These are phyloP conservation scores for Lactifluus volemus DNA, from an alignment of 768 basidiomycete species.

Conservation along the genomic window DNA sequence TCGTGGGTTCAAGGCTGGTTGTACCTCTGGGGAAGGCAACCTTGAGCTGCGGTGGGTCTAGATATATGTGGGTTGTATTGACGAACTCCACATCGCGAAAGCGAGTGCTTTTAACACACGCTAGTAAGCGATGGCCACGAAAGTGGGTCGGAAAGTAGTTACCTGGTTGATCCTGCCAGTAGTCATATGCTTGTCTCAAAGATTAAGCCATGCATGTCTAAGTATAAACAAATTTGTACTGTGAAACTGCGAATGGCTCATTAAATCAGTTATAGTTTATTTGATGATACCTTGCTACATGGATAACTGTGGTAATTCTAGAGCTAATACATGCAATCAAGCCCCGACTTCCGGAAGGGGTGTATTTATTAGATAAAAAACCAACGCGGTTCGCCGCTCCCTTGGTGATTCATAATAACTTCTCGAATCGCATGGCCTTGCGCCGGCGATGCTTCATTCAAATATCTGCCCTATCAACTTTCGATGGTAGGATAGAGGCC, in stretches of 20 bases:
- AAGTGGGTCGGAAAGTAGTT: slow-evolving; percentile 54
- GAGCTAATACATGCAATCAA: slow-evolving; percentile 45
- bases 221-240: slow-evolving; percentile 52
- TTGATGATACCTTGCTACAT: slow-evolving; percentile 56
- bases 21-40: slow-evolving; percentile 7
- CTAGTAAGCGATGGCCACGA: slow-evolving; percentile 18
- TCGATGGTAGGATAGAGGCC: slow-evolving; percentile 67
- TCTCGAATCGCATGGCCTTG: slow-evolving; percentile 66
- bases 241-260: slow-evolving; percentile 79
- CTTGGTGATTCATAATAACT: slow-evolving; percentile 73
- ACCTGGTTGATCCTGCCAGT: slow-evolving; percentile 82
- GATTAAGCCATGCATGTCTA: slow-evolving; percentile 80
- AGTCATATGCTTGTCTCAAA: slow-evolving; percentile 81
- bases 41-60: background rate
- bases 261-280: slow-evolving; percentile 81
- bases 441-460: slow-evolving; percentile 61
- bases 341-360: slow-evolving; percentile 15
- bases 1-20: slow-evolving; percentile 18
- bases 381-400: slow-evolving; percentile 54
- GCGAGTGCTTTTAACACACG: slow-evolving; percentile 18
- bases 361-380: slow-evolving; percentile 50
- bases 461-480: slow-evolving; percentile 72
- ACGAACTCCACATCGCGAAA: slow-evolving; percentile 14
- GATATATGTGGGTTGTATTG: background rate
- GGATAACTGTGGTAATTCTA: slow-evolving; percentile 76